Conservation (phyloP, 257 asterid species). For the Gynochthodes officinalis region DNA sequence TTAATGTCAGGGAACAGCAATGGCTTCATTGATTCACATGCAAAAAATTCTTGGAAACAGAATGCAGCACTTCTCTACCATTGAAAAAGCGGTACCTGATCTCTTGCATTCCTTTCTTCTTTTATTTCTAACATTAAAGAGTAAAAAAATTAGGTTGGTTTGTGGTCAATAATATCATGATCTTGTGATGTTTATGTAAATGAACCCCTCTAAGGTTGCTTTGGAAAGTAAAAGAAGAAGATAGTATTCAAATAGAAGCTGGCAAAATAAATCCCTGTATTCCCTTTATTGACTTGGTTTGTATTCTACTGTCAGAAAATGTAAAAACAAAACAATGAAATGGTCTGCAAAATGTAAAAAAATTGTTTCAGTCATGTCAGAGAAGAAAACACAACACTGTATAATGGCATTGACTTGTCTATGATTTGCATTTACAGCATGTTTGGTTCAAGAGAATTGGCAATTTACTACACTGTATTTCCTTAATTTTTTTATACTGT, state of each 20-base stretch:
- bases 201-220: background rate
- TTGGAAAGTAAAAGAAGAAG: background rate
- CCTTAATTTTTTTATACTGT: too few species aligned
- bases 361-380: background rate
- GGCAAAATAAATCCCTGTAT: background rate
- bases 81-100: constrained; percentile 82
- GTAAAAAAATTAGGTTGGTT: background rate
- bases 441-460: too few species aligned
- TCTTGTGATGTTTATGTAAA: background rate
- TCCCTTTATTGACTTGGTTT: background rate
- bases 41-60: constrained; percentile 86
- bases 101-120: constrained; percentile 9
- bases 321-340: background rate
- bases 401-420: too few species aligned
- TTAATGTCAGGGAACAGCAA: constrained; percentile 84
- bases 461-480: too few species aligned
- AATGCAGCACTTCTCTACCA: constrained; percentile 76
- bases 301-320: background rate
- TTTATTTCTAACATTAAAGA: background rate
- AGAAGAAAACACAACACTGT: background rate
- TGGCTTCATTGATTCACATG: constrained; percentile 88
- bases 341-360: background rate
- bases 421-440: too few species aligned
- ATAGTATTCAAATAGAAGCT: background rate
- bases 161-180: background rate